Evolutionary conservation across 176 grass and related monocot species (phyloP).

Genomic region (Triticum dicoccoides): DNA sequence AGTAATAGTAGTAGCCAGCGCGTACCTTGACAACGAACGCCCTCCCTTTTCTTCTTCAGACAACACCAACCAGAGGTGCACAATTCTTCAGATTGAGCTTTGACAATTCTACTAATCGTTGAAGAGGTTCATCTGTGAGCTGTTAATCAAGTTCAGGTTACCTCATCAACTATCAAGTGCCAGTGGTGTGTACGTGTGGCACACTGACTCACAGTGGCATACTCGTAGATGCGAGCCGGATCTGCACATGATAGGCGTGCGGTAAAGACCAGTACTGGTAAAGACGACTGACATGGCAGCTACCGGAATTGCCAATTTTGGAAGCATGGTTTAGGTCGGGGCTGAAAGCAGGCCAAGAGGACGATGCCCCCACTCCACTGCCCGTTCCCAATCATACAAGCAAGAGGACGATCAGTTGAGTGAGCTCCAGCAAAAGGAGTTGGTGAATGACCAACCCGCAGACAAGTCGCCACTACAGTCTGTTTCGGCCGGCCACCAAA

Average conservation of each 20-base stretch:
- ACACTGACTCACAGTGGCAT: constrained; percentile 3
- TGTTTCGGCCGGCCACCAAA: constrained; percentile 9
- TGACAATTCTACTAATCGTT: not conserved
- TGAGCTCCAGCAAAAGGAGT: constrained; percentile 19
- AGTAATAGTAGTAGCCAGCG: not conserved
- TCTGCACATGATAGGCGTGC: constrained; percentile 12
- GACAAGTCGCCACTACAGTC: not conserved
- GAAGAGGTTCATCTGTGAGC: not conserved
- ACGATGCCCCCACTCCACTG: not conserved
- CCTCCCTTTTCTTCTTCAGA: not conserved
- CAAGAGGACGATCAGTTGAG: not conserved
- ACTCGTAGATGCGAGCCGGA: not conserved
- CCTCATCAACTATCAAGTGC: not conserved
- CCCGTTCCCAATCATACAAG: constrained; percentile 16
- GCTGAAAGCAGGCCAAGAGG: constrained; percentile 40
- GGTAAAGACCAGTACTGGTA: not conserved
- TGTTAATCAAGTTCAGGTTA: not conserved
- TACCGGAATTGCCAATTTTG: not conserved
- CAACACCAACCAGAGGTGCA: not conserved
- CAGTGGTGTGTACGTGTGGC: not conserved
- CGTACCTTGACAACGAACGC: not conserved
- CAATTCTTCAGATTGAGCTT: not conserved
- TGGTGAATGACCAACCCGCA: not conserved
- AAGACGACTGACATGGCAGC: constrained; percentile 12
- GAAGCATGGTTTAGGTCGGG: constrained; percentile 34